Conservation (phyloP, 441 rosid species). For the Bruguiera hainesii region DNA sequence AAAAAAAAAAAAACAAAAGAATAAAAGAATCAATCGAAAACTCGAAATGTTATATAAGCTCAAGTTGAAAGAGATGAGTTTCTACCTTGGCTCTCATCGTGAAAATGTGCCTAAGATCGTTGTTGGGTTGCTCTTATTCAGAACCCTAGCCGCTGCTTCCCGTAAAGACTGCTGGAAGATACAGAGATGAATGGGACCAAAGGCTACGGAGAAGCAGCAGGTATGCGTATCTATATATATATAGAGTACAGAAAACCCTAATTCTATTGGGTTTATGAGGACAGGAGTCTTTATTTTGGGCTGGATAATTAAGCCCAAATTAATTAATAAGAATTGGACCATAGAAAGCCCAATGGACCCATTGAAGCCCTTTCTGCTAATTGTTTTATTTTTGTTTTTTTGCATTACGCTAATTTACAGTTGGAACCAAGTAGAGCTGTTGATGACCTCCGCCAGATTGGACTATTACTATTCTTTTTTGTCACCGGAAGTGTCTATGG, state of each 20-base stretch:
- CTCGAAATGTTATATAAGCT: neutral
- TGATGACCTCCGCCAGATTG: too few species aligned
- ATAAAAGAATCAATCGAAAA: neutral
- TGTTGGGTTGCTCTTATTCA: neutral
- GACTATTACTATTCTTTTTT: too few species aligned
- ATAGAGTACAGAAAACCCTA: conserved; percentile 32
- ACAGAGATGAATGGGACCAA: rapidly evolving
- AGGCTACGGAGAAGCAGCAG: neutral
- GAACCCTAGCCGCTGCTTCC: conserved; percentile 4
- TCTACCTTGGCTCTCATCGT: conserved; percentile 76
- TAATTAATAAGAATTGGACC: neutral
- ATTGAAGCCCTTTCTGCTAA: too few species aligned
- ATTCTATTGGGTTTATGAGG: neutral
- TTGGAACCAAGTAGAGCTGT: too few species aligned
- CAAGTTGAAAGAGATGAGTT: neutral
- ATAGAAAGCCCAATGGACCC: neutral
- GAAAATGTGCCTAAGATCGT: neutral
- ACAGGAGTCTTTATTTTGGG: neutral
- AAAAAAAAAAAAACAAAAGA: neutral
- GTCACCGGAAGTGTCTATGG: too few species aligned
- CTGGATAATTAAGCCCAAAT: neutral
- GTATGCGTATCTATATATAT: neutral
- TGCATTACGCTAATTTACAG: too few species aligned
- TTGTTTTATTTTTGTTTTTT: too few species aligned
- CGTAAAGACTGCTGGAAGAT: neutral